Evolutionary conservation across 768 basidiomycete species (phyloP), one percentile per base, ranked within the genome.

Genomic region (Punctularia strigosozonata): DNA sequence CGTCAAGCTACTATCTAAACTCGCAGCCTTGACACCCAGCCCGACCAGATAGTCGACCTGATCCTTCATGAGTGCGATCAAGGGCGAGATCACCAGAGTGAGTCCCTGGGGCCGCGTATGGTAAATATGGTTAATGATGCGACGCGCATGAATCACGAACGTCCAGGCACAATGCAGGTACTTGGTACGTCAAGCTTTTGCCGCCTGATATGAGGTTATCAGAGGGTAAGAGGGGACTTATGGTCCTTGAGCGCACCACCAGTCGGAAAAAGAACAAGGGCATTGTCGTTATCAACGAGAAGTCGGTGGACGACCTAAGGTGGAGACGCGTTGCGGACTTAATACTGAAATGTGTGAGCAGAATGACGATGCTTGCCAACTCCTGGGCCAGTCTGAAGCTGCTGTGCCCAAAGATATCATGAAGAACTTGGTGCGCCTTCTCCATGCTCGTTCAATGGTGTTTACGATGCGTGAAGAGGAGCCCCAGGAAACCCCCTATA

Each of bases 241-340:
- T 20, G 18, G n/a, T n/a, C n/a, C n/a, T n/a, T n/a, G n/a, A n/a
- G n/a, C 39, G 24, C 35, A 53, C 50, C 60, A 44, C 65, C 64
- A 17, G 65, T 66, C 2, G 65, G 65, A 39, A 57, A 63, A 5
- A 66, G 42, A 3, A 64, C 66, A 1, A 70, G 58, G 0, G 63
- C 59, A 38, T 65, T 66, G 17, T 65, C 54, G 23, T 62, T 55
- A 2, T 65, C 51, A 15, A 59, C 63, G 1, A 69, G 22, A 1
- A 69, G 49, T 3, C 62, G 54, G 6, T 52, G 44, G 20, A 69
- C 58, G 20, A 64, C 64, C 56, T 61, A 34, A 5, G 37, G 25
- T 10, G 5, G 21, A 35, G 35, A 13, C 14, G 12, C 25, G 15
- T 30, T 21, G 25, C 26, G 13, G 17, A 23, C 4, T 15, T 20